Evolutionary conservation across 202 grass and related monocot species (phyloP).

Genomic region (Schoenoplectus triqueter): DNA sequence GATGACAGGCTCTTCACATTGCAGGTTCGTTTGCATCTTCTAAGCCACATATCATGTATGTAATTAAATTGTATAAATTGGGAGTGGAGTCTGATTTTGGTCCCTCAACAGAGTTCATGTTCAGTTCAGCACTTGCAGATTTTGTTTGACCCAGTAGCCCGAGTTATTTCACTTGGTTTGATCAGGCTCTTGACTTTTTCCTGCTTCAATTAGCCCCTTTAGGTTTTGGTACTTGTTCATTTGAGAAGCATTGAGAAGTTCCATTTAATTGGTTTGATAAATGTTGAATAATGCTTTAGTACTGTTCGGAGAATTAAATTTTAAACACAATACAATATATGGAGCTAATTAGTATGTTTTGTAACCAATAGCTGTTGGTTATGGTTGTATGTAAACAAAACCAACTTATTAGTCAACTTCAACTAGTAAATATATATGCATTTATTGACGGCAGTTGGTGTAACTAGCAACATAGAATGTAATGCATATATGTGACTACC

Average conservation of each 20-base stretch:
- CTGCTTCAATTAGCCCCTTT: neutral
- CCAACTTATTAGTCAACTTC: neutral
- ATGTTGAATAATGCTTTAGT: neutral
- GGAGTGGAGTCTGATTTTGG: neutral
- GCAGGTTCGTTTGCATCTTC: constrained; percentile 49
- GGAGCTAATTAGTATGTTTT: neutral
- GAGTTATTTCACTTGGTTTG: neutral
- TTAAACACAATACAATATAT: neutral
- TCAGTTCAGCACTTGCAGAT: neutral
- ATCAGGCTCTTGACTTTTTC: neutral
- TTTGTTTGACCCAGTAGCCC: neutral
- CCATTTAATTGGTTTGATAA: neutral
- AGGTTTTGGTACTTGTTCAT: neutral
- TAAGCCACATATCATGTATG: constrained; percentile 5
- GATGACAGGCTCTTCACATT: constrained; percentile 88
- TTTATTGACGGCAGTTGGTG: neutral
- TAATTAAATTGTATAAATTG: neutral
- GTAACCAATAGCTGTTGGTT: neutral
- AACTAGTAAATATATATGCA: neutral
- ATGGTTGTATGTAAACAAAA: neutral
- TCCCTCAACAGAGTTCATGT: neutral
- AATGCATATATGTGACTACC: neutral
- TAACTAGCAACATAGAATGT: neutral
- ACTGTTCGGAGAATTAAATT: neutral
- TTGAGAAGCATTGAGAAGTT: neutral